Conservation (phyloP, 148 eudicot genomes). For the Selenicereus undatus region DNA sequence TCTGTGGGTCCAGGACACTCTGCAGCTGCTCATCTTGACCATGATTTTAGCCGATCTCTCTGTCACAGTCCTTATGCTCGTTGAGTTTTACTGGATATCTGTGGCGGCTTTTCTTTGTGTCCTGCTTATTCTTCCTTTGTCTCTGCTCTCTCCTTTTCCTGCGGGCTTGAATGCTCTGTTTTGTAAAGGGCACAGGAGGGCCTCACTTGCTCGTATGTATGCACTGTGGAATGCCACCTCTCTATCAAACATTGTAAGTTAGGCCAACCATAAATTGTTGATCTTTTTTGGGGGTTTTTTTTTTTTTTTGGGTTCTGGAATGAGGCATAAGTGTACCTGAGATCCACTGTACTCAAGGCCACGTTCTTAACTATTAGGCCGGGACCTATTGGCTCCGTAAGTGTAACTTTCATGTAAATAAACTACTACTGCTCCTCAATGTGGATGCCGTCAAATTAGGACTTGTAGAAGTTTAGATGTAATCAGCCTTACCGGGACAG, state of each 20-base stretch:
- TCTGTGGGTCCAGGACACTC: conserved; percentile 56
- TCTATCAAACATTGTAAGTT: conserved; percentile 70
- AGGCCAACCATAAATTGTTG: not conserved
- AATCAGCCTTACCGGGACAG: too few relatives aligned
- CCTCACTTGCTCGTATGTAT: conserved; percentile 78
- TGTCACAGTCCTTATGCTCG: conserved; percentile 61
- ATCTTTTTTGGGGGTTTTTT: too few relatives aligned
- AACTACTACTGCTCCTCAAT: too few relatives aligned
- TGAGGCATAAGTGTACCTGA: too few relatives aligned
- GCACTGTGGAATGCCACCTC: conserved; percentile 84
- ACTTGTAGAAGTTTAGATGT: too few relatives aligned
- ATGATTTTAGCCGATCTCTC: conserved; percentile 74
- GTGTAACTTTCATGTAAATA: too few relatives aligned
- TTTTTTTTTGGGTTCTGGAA: not conserved
- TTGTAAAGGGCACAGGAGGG: conserved; percentile 64
- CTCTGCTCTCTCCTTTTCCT: conserved; percentile 75
- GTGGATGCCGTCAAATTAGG: too few relatives aligned
- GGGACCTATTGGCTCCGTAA: too few relatives aligned
- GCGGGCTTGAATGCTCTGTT: conserved; percentile 83
- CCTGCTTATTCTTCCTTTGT: conserved; percentile 77
- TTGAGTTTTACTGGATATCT: conserved; percentile 75
- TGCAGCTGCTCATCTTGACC: conserved; percentile 66
- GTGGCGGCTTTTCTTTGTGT: conserved; percentile 73
- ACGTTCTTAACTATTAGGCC: too few relatives aligned
- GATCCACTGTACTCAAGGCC: too few relatives aligned